Evolutionary conservation across 2,329 filamentous ascomycete genomes (phyloP).

Genomic region (Paraconiothyrium brasiliense): DNA sequence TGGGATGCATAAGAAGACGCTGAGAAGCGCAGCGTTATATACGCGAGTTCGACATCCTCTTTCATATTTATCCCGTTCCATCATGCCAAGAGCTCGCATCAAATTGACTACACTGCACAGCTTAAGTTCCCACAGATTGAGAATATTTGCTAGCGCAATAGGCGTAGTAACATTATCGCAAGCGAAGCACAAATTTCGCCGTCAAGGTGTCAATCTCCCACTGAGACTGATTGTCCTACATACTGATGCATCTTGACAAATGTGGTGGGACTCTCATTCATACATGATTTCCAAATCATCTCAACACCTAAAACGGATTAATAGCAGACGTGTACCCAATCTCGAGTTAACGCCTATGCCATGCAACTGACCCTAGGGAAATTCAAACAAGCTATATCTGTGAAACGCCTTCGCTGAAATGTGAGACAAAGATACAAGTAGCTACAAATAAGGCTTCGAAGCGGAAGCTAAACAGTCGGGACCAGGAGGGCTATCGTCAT

Average conservation of each 20-base stretch:
- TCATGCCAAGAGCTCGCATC: not conserved
- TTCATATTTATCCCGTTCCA: conserved; percentile 1
- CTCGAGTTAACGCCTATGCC: conserved; percentile 7
- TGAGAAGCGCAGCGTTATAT: not conserved
- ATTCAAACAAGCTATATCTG: conserved; percentile 19
- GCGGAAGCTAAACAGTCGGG: not conserved
- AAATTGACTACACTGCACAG: not conserved
- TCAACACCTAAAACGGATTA: conserved; percentile 3
- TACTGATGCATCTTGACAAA: conserved; percentile 3
- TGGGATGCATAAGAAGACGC: not conserved
- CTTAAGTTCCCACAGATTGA: not conserved
- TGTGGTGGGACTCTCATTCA: not conserved
- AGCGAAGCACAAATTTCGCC: not conserved
- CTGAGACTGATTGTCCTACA: not conserved
- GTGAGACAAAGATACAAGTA: conserved; percentile 9
- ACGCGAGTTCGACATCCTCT: not conserved
- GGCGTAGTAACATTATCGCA: not conserved
- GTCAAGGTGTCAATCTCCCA: not conserved
- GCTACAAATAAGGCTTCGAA: not conserved
- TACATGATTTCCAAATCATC: conserved; percentile 6
- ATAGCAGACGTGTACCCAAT: conserved; percentile 3
- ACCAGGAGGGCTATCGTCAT: conserved; percentile 17
- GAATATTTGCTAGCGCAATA: not conserved
- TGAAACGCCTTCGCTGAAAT: conserved; percentile 32
- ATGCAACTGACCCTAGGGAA: conserved; percentile 2